A percentile compares a stretch with the other conserved stretches of the same genome.
Conservation (phyloP, 768 basidiomycete species). For the Boletus rubescentipes region DNA sequence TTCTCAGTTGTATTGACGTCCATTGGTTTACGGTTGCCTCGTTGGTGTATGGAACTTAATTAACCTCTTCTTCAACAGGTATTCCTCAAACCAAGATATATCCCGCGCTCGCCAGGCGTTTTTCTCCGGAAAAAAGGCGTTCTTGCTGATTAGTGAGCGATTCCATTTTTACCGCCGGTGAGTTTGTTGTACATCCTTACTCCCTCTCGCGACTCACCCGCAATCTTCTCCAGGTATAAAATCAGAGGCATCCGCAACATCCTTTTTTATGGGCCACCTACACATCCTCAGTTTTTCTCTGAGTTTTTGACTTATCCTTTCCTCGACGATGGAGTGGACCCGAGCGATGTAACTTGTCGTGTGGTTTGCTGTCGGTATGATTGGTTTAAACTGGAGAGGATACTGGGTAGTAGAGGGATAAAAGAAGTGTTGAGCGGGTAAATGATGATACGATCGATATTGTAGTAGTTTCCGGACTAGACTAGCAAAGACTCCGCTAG, state of each 20-base stretch:
- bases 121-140: slow-evolving; percentile 82
- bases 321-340: slow-evolving; percentile 84
- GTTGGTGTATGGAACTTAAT: not conserved
- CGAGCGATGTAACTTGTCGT: slow-evolving; percentile 78
- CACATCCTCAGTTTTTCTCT: slow-evolving; percentile 88
- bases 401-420: slow-evolving; percentile 37
- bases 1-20: not conserved
- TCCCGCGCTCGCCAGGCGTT: slow-evolving; percentile 91
- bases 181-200: slow-evolving; percentile 11
- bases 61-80: slow-evolving; percentile 44
- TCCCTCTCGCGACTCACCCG: not conserved
- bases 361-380: slow-evolving; percentile 90
- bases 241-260: slow-evolving; percentile 90
- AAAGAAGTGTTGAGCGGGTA: slow-evolving; percentile 14
- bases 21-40: not conserved
- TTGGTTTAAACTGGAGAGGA: slow-evolving; percentile 81
- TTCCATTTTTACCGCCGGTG: slow-evolving; percentile 96
- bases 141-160: slow-evolving; percentile 92
- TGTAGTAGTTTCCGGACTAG: no score
- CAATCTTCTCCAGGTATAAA: slow-evolving; percentile 64
- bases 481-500: no score
- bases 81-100: slow-evolving; percentile 92
- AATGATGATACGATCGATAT: no score
- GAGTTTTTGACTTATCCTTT: slow-evolving; percentile 91
- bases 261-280: slow-evolving; percentile 90